phyloP scores from a whole-genome alignment of 768 basidiomycete genomes.

The Mycena rebaudengoi region DNA sequence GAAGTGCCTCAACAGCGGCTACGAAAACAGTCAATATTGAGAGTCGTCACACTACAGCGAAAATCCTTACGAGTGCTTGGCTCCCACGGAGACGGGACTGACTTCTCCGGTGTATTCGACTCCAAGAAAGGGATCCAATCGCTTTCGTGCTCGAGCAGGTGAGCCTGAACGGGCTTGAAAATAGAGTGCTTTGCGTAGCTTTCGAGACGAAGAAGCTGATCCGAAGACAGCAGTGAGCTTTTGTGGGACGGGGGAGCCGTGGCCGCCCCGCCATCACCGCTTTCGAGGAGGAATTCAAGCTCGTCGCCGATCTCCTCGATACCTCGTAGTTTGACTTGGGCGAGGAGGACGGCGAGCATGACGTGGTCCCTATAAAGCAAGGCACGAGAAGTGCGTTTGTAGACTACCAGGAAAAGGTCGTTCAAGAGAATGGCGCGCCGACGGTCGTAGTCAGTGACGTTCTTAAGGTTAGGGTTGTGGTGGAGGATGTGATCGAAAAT shows the following conservation, averaged over 20 bases:
- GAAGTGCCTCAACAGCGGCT: constrained; percentile 81
- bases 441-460: constrained; percentile 72
- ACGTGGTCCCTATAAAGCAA: constrained; percentile 90
- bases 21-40: constrained; percentile 26
- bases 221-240: constrained; percentile 63
- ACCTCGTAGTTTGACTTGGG: constrained; percentile 87
- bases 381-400: constrained; percentile 88
- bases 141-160: constrained; percentile 66
- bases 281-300: constrained; percentile 91
- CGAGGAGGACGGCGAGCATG: constrained; percentile 89
- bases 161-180: constrained; percentile 79
- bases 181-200: constrained; percentile 74
- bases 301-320: constrained; percentile 85
- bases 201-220: constrained; percentile 75
- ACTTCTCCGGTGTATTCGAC: constrained; percentile 69
- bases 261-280: constrained; percentile 70
- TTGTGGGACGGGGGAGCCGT: constrained; percentile 44
- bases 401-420: constrained; percentile 90
- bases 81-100: constrained; percentile 83
- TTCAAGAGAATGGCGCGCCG: constrained; percentile 85
- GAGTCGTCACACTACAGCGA: neutral
- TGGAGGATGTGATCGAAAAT: constrained; percentile 96
- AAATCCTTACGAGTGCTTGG: constrained; percentile 72
- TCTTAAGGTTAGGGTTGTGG: constrained; percentile 89
- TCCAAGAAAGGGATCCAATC: constrained; percentile 80